Conservation (phyloP, 495 filamentous ascomycete species). For the Astrothelium subdiscretum region DNA sequence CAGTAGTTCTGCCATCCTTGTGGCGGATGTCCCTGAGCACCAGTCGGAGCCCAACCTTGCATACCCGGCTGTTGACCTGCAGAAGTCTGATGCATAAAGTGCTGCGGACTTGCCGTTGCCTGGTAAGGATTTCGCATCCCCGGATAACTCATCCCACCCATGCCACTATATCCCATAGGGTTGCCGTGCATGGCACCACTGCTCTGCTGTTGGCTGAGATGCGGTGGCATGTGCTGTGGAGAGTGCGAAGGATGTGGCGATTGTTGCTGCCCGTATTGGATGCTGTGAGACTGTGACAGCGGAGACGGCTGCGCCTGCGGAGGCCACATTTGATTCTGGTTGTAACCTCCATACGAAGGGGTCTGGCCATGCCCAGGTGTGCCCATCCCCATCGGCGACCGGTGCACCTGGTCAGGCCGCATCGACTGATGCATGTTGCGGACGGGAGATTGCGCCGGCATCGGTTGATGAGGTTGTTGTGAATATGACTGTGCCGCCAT, state of each 20-base stretch:
- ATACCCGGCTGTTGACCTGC: constrained; percentile 17
- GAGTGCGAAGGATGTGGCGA: constrained; percentile 33
- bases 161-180: constrained; percentile 25
- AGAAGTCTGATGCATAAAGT: constrained; percentile 10
- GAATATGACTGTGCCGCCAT: constrained; percentile 41
- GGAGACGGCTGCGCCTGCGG: constrained; percentile 47
- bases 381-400: constrained; percentile 27
- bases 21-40: constrained; percentile 2
- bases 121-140: constrained; percentile 12
- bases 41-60: constrained; percentile 17
- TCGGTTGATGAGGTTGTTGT: constrained; percentile 39
- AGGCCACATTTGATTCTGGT: constrained; percentile 39
- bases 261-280: constrained; percentile 33
- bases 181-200: constrained; percentile 23
- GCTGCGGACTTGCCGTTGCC: constrained; percentile 16
- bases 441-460: constrained; percentile 40
- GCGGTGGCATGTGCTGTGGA: constrained; percentile 37
- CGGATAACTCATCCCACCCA: constrained; percentile 14
- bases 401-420: constrained; percentile 36
- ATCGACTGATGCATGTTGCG: constrained; percentile 39
- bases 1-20: constrained; percentile 16
- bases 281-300: constrained; percentile 31
- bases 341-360: constrained; percentile 36
- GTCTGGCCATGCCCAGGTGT: constrained; percentile 26
- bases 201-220: constrained; percentile 47